phyloP scores from a whole-genome alignment of 192 early-diverging fungal species.

The Tieghemiomyces parasiticus region DNA sequence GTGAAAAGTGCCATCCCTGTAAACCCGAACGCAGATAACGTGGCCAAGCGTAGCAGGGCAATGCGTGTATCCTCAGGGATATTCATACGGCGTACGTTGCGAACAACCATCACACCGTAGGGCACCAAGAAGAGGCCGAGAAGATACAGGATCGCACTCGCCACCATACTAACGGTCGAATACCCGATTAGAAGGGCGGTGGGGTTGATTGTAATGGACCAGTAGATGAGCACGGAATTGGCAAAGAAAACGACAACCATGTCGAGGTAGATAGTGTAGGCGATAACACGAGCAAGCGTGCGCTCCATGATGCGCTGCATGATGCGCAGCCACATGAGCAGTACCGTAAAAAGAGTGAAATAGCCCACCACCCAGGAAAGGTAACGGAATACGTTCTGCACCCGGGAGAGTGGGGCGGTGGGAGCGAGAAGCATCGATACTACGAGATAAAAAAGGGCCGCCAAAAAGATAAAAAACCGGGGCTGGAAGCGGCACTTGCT shows the following conservation, averaged over 20 bases:
- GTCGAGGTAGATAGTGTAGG: not conserved
- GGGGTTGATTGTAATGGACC: not conserved
- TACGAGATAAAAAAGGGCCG: not conserved
- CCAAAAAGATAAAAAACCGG: constrained; percentile 8
- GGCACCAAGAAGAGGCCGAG: not conserved
- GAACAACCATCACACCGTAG: constrained; percentile 5
- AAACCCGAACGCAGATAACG: not conserved
- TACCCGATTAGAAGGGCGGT: not conserved
- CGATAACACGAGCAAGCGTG: too few species aligned
- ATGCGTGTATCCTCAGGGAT: not conserved
- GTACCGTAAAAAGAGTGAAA: not conserved
- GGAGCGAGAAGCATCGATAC: not conserved
- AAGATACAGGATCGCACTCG: not conserved
- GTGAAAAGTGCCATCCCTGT: not conserved
- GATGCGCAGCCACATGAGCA: constrained; percentile 10
- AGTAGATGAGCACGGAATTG: constrained; percentile 5
- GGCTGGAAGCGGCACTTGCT: constrained; percentile 11
- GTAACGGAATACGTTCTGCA: constrained; percentile 9
- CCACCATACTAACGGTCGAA: not conserved
- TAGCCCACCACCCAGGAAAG: constrained; percentile 2
- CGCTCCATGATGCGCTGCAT: constrained; percentile 2
- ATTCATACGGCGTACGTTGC: not conserved
- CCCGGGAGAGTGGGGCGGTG: constrained; percentile 2
- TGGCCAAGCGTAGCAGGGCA: not conserved
- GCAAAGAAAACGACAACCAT: not conserved